phyloP scores from a whole-genome alignment of 306 rosid genomes.

The Adenanthera pavonina region DNA sequence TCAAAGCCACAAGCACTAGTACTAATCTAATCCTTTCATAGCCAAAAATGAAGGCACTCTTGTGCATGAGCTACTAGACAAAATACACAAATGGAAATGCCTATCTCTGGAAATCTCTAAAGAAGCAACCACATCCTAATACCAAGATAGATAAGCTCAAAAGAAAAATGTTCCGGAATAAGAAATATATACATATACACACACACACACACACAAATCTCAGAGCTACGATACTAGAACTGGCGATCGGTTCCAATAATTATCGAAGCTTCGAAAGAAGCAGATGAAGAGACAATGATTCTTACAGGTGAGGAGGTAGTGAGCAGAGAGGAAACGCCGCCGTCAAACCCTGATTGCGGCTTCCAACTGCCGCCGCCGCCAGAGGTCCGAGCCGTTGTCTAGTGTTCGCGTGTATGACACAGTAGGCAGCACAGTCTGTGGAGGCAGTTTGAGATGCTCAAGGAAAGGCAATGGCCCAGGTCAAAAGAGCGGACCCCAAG shows the following conservation, averaged over 20 bases:
- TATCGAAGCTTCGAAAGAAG: not conserved
- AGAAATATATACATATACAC: no score
- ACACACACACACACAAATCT: not conserved
- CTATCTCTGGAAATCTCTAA: not conserved
- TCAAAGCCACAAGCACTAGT: not conserved
- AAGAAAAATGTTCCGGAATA: not conserved
- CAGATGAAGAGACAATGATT: not conserved
- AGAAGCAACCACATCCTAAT: slow-evolving; percentile 6
- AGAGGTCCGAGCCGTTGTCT: slow-evolving; percentile 8
- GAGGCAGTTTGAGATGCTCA: slow-evolving; percentile 14
- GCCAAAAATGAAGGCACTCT: not conserved
- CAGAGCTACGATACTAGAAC: not conserved
- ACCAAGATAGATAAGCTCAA: not conserved
- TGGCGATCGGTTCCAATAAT: not conserved
- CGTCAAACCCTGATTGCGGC: slow-evolving; percentile 37
- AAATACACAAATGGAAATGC: slow-evolving; percentile 1
- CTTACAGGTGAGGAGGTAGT: slow-evolving; percentile 13
- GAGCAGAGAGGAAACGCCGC: slow-evolving; percentile 36
- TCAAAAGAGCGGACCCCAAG: not conserved
- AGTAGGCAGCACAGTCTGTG: not conserved
- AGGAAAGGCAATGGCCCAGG: slow-evolving; percentile 15
- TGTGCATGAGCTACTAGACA: slow-evolving; percentile 11
- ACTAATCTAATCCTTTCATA: not conserved
- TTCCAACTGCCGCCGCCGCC: slow-evolving; percentile 24
- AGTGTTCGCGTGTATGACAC: not conserved